Evolutionary conservation across 75 land plant species (phyloP).

Genomic region (Azolla pinnata): DNA sequence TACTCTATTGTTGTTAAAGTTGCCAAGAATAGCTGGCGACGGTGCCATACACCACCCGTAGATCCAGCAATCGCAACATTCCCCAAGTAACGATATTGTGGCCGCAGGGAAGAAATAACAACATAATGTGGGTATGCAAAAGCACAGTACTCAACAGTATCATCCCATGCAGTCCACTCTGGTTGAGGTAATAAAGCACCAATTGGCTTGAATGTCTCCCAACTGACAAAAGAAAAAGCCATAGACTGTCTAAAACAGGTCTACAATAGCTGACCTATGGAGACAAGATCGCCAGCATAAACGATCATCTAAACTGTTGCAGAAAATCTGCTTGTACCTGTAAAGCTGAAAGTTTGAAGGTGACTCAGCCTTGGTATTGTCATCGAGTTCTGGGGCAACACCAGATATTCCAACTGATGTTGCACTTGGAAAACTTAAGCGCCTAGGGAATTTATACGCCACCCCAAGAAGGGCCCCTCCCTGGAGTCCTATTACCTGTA

Average conservation of each 20-base stretch:
- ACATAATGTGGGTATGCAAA: constrained; percentile 86
- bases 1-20: constrained; percentile 99
- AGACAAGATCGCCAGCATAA: too few species aligned
- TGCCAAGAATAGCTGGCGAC: constrained; percentile 90
- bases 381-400: constrained; percentile 53
- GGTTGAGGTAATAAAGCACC: constrained; percentile 95
- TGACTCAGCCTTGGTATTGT: constrained; percentile 30
- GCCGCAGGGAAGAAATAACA: constrained; percentile 88
- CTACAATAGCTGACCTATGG: too few species aligned
- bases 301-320: too few species aligned
- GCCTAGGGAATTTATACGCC: constrained; percentile 79
- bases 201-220: constrained; percentile 94
- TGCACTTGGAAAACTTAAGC: constrained; percentile 57
- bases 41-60: constrained; percentile 97
- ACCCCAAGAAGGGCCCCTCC: constrained; percentile 96
- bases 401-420: constrained; percentile 60
- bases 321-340: constrained; percentile 37
- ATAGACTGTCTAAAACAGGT: too few species aligned
- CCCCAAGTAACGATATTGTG: constrained; percentile 94
- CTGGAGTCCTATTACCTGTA: constrained; percentile 86
- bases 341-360: constrained; percentile 89
- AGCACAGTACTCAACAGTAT: constrained; percentile 98
- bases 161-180: constrained; percentile 99
- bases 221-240: constrained; percentile 45
- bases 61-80: constrained; percentile 95